Percentiles rank a stretch among this genome's conserved stretches.
Evolutionary conservation across 2,329 filamentous ascomycete genomes (phyloP).

Genomic region (Phyllosticta citriasiana): DNA sequence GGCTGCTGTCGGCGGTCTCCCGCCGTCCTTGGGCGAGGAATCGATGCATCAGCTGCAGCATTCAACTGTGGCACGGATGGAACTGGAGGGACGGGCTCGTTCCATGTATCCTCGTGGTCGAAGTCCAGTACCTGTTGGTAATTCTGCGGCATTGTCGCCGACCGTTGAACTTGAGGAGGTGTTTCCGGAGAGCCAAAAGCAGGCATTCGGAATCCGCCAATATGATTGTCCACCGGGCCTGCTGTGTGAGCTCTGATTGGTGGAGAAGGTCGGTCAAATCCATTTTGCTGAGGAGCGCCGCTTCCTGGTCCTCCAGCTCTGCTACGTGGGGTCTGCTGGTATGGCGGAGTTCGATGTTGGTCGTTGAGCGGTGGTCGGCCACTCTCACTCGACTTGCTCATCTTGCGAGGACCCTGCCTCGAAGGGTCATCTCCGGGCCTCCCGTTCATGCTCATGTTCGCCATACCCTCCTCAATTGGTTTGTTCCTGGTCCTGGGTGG

Average conservation of each 20-base stretch:
- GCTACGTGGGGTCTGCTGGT: background rate
- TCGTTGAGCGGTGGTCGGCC: constrained; percentile 3
- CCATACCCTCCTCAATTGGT: constrained; percentile 25
- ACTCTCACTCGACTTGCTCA: constrained; percentile 9
- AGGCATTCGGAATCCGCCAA: constrained; percentile 7
- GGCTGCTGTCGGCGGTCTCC: constrained; percentile 14
- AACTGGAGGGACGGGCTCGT: constrained; percentile 23
- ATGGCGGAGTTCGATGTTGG: background rate
- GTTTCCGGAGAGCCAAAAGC: constrained; percentile 3
- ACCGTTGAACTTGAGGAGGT: constrained; percentile 18
- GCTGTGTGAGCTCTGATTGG: constrained; percentile 11
- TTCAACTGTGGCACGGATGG: constrained; percentile 10
- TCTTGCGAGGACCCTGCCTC: constrained; percentile 7
- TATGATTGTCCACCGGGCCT: background rate
- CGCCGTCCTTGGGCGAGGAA: constrained; percentile 27
- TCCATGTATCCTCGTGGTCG: constrained; percentile 22
- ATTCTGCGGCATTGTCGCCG: constrained; percentile 29
- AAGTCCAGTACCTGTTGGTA: constrained; percentile 10
- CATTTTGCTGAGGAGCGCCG: constrained; percentile 13
- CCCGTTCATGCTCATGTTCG: constrained; percentile 21
- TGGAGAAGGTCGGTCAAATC: constrained; percentile 9
- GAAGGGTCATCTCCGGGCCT: constrained; percentile 5
- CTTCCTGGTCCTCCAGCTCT: constrained; percentile 1
- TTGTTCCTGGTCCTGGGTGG: constrained; percentile 17
- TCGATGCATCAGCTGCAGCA: background rate